Evolutionary conservation across 176 grass and related monocot genomes (phyloP).

Genomic region (Phoenix roebelenii): DNA sequence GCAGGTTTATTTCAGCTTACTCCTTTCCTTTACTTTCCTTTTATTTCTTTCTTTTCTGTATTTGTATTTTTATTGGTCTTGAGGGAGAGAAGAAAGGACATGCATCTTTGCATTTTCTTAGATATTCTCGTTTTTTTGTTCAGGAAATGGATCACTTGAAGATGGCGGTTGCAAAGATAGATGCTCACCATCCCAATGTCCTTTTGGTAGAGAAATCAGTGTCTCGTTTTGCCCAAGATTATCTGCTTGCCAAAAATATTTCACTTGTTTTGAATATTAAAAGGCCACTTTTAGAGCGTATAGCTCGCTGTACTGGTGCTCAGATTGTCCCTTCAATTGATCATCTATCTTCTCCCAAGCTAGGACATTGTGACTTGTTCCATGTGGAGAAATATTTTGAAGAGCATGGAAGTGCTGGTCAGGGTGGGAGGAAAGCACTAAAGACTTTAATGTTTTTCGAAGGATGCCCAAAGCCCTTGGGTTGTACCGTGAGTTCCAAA

Average conservation of each 20-base stretch:
- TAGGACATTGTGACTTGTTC: slow-evolving; percentile 84
- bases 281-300: slow-evolving; percentile 78
- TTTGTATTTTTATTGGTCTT: slow-evolving; percentile 1
- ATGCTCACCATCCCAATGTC: slow-evolving; percentile 81
- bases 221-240: slow-evolving; percentile 81
- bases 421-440: slow-evolving; percentile 65
- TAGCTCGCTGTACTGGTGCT: slow-evolving; percentile 88
- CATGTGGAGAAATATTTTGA: slow-evolving; percentile 94
- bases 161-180: slow-evolving; percentile 97
- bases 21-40: slow-evolving; percentile 9
- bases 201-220: slow-evolving; percentile 96
- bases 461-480: slow-evolving; percentile 88
- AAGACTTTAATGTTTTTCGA: slow-evolving; percentile 99
- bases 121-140: background rate
- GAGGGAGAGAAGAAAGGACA: background rate
- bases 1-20: slow-evolving; percentile 42
- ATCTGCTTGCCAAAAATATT: slow-evolving; percentile 83
- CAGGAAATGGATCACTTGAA: slow-evolving; percentile 97
- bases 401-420: slow-evolving; percentile 71
- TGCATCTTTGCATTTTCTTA: too few relatives aligned
- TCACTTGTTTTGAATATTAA: slow-evolving; percentile 95
- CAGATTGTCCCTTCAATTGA: slow-evolving; percentile 92
- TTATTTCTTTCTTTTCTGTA: slow-evolving; percentile 15
- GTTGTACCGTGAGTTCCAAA: slow-evolving; percentile 79
- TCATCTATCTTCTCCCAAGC: slow-evolving; percentile 74